Percentiles rank a stretch among this genome's conserved stretches.
Conservation (phyloP, 2,329 filamentous ascomycete genomes). For the Neopestalotiopsis clavispora region DNA sequence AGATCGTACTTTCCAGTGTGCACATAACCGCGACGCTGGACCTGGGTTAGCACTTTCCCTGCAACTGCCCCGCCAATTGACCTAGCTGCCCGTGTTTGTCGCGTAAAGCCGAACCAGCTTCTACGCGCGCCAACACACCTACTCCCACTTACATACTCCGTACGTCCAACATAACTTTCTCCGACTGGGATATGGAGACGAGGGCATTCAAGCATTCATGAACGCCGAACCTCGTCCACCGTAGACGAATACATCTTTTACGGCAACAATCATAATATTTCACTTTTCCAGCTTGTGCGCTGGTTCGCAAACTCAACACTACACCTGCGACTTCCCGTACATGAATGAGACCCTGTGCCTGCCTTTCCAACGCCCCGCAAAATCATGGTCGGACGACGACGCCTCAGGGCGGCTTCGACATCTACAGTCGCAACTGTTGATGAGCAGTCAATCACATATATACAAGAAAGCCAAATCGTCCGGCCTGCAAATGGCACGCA, state of each 20-base stretch:
- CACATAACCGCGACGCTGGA: too few relatives aligned
- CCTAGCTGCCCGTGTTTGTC: not conserved
- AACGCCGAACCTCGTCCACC: not conserved
- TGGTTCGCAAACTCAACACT: not conserved
- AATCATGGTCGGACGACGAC: conserved; percentile 42
- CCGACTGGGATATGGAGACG: not conserved
- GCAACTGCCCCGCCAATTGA: conserved; percentile 4
- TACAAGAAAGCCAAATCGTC: conserved; percentile 41
- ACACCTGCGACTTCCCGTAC: conserved; percentile 32
- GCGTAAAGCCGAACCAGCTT: conserved; percentile 6
- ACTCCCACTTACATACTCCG: not conserved
- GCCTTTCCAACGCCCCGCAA: not conserved
- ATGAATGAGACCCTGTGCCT: conserved; percentile 30
- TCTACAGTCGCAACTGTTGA: conserved; percentile 51
- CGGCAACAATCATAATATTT: not conserved
- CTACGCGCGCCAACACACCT: not conserved
- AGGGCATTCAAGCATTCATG: not conserved
- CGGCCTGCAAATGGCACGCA: conserved; percentile 40
- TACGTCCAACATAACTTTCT: not conserved
- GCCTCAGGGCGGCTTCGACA: conserved; percentile 45
- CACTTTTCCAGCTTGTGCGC: not conserved
- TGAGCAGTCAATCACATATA: conserved; percentile 36
- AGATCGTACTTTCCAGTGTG: too few relatives aligned
- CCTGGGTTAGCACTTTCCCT: not conserved
- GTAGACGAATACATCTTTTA: not conserved